Base-by-base conservation (phyloP, 805 yeast genomes). In the Myxozyma geophila region DNA sequence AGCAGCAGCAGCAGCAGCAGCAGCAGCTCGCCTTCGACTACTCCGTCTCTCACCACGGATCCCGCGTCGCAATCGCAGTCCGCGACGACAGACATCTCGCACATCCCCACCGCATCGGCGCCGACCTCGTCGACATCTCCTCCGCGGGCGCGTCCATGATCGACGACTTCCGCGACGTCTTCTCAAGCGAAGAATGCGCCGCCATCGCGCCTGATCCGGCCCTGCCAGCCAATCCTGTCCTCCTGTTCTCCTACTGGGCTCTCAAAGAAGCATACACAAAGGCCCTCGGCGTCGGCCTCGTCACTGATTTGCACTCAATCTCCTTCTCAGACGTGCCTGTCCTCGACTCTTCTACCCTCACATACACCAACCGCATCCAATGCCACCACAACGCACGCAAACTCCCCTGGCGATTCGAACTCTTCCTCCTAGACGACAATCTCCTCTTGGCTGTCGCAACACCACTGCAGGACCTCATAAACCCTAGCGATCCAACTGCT, bases 241-340 rank as follows among this genome's bases (percentile, higher is more conserved):
- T 19, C 28, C 60, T 71, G 39, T 66, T 64, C 44, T 84, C 84
- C 46, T 79, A 82, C 41, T 90, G 96, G 96, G 88, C 96, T 0
- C 73, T 90, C 59, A 90, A 90, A 72, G 96, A 90, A 72, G 85
- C 90, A 21, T 88, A 84, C 70, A 82, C 89, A 7, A 90, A 90
- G 70, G 82, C 80, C 44, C 69, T 82, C 1, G 96, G 96, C 0
- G 74, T 80, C 17, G 96, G 96, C 0, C 73, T 85, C 13, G 77
- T 77, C 58, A 74, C 75, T 37, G 57, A 53, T 55, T 64, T 80
- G 37, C 44, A 59, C 1, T 50, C 66, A 0, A 73, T 77, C 40
- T 73, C 76, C 64, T 75, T 77, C 55, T 69, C 72, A 1, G 53
- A 65, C 10, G 68, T 73, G 40, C 36, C 54, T 3, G 50, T 58